Base-by-base conservation (phyloP, 108 stramenopile species). In the Bacterosira constricta region DNA sequence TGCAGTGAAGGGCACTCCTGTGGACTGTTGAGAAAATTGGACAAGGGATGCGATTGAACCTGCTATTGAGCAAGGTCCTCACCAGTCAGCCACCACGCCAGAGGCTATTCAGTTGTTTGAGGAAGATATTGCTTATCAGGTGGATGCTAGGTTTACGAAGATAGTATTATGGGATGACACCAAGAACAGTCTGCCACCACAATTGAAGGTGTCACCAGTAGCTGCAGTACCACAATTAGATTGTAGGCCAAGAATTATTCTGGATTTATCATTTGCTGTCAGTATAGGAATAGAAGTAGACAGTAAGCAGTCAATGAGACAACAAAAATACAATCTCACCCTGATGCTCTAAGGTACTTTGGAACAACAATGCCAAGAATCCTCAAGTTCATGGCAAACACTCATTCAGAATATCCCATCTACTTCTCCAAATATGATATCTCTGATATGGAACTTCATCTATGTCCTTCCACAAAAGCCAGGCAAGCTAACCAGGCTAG, bases 1-100 rank as follows among this genome's bases (percentile, higher is more conserved):
- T n/a, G n/a, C n/a, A n/a, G n/a, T n/a, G n/a, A 29, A 55, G 2
- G 53, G 53, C 25, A 27, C 7, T 20, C 61, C 61, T n/a, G 66
- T 68, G 35, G 54, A 68, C 34, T 68, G 66, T 15, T 4, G 54
- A 10, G 20, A n/a, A 0, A 15, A 23, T 4, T 68, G 66, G 66
- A 32, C 30, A 0, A 18, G 32, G 37, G 54, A 31, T 5, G 66
- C 36, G n/a, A 68, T 68, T 6, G 10, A 57, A 5, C 29, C 55
- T 3, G 66, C 66, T 6, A 25, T 68, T 9, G 36, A 35, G 4
- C 18, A 30, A 12, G 66, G 66, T n/a, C 53, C 66, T 6, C 66
- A 68, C 11, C 32, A 20, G 0, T 35, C 23, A 3, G 63, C 63
- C 13, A 13, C 25, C n/a, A 66, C 50, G 1, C 49, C 65, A 1